These are phyloP conservation scores for Eucalyptus cladocalyx DNA, from an alignment of 345 rosid species.

Conservation along the genomic window DNA sequence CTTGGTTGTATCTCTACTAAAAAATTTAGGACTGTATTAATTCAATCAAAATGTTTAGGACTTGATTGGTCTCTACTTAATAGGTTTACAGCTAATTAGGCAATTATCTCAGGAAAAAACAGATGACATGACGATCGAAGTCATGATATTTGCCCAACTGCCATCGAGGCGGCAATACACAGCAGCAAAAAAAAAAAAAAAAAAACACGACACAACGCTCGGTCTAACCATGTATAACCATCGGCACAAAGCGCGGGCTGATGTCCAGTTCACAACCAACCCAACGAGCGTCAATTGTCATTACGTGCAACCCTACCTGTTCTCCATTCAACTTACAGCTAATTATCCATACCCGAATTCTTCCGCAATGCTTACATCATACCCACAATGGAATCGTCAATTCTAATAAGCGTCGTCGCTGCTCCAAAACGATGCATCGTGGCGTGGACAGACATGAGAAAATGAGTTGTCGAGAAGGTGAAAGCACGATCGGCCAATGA, in stretches of 20 bases:
- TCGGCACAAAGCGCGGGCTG: neutral
- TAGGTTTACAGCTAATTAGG: neutral
- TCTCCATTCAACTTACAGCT: neutral
- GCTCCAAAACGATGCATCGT: neutral
- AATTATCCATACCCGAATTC: neutral
- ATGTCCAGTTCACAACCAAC: neutral
- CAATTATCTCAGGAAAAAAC: neutral
- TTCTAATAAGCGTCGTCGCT: neutral
- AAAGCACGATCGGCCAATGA: neutral
- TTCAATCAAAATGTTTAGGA: neutral
- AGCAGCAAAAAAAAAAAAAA: neutral
- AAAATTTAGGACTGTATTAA: fast-evolving
- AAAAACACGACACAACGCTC: fast-evolving
- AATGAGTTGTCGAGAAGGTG: neutral
- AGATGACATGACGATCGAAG: fast-evolving
- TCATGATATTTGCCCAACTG: neutral
- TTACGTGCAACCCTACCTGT: neutral
- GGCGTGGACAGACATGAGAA: neutral
- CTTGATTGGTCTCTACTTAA: fast-evolving
- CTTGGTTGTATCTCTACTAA: neutral
- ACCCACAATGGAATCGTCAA: neutral
- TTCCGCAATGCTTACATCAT: neutral
- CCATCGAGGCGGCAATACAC: neutral
- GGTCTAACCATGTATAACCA: neutral
- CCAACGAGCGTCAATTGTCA: neutral